Evolutionary conservation across 495 filamentous ascomycete genomes (phyloP), one percentile per base, ranked within the genome.

Genomic region (Xylaria castorea): DNA sequence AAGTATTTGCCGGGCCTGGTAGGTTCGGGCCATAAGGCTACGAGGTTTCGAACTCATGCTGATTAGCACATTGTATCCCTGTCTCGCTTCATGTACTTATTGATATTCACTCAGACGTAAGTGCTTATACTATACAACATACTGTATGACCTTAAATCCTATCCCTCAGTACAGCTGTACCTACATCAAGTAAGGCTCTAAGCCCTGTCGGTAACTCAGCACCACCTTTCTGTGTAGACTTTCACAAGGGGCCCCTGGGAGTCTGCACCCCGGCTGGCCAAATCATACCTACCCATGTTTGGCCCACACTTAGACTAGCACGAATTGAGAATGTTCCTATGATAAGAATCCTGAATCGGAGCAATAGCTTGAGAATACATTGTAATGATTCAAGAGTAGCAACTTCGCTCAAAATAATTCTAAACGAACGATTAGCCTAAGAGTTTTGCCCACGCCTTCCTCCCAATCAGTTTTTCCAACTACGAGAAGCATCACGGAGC

Each of bases 301-400:
- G 78, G 66, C 73, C 74, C 74, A 76, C 76, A 65, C 38, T 57
- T 32, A 18, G 12, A 40, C 66, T 77, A 73, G 74, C 72, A 70
- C 71, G 68, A 46, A 75, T 74, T 74, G 70, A 58, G 66, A 58
- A 70, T 73, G 66, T 73, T 75, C 66, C 51, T 38, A 71, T 79
- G 78, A 79, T 79, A 79, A 79, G 76, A 78, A 71, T 75, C 69
- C 73, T 75, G 78, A 71, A 64, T 78, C 74, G 74, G 75, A 68
- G 70, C 16, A 32, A 27, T 5, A n/a, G 64, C 69, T 70, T 68
- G 61, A 66, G 75, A 60, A 68, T 57, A 70, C 66, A 64, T 69
- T 63, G 64, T 66, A 71, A 75, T 66, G 61, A 60, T 76, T 69
- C 44, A 79, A 76, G 72, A 76, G 71, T 71, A 73, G 70, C 72